phyloP scores from a whole-genome alignment of 345 rosid species.

The Lumnitzera littorea region DNA sequence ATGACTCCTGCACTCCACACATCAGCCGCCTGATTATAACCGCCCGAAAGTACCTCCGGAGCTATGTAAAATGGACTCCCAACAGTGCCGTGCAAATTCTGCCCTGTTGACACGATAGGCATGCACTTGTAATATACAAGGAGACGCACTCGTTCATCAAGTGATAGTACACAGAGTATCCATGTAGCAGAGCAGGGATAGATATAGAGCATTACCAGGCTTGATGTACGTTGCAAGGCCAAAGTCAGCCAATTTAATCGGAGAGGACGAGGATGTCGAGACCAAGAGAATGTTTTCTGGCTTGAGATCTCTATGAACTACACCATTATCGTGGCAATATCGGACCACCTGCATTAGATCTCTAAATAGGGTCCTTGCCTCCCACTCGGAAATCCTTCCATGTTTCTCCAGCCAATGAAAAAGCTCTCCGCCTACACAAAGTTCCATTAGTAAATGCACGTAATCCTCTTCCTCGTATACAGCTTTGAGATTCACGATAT shows the following conservation, averaged over 20 bases:
- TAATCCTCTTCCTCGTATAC: slow-evolving; percentile 60
- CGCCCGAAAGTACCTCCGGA: slow-evolving; percentile 57
- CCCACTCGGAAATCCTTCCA: slow-evolving; percentile 41
- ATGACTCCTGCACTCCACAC: slow-evolving; percentile 73
- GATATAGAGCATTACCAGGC: slow-evolving; percentile 38
- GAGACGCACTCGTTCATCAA: too few species aligned
- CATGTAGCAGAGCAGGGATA: slow-evolving; percentile 38
- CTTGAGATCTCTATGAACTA: slow-evolving; percentile 60
- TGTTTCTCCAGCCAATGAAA: slow-evolving; percentile 50
- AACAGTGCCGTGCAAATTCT: slow-evolving; percentile 48
- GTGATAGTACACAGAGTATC: slow-evolving; percentile 6
- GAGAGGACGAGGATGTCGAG: slow-evolving; percentile 40
- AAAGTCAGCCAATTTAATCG: slow-evolving; percentile 61
- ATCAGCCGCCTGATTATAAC: slow-evolving; percentile 63
- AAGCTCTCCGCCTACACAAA: slow-evolving; percentile 70
- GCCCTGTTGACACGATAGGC: slow-evolving; percentile 27
- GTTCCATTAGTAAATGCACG: slow-evolving; percentile 62
- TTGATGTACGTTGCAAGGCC: slow-evolving; percentile 63
- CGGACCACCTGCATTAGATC: slow-evolving; percentile 53
- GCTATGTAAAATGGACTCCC: slow-evolving; percentile 75
- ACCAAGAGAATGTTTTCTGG: slow-evolving; percentile 63
- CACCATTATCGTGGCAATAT: slow-evolving; percentile 58
- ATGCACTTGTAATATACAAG: not conserved
- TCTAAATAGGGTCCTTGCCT: slow-evolving; percentile 50
- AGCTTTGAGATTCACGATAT: slow-evolving; percentile 58